Evolutionary conservation across 371 early-diverging fungal species (phyloP), one percentile per base, ranked within the genome.

Genomic region (Massospora cicadina): DNA sequence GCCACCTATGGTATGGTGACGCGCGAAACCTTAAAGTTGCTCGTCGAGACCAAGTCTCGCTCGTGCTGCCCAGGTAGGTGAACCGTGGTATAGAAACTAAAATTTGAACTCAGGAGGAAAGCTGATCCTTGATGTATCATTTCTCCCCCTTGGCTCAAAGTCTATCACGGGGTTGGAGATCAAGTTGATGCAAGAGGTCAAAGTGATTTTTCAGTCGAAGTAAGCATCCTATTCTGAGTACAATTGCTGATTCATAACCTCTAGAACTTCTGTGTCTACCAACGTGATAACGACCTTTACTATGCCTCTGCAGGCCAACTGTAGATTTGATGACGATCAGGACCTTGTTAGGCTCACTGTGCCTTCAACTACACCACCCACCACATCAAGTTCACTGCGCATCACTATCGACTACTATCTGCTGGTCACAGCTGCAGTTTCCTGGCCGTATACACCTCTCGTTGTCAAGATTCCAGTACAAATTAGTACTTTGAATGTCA

Each of bases 401-500:
- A 54, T 63, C 27, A 2, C 24, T 53, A 21, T 63, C 5, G 55
- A 5, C 28, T 63, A 63, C 26, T 10, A 63, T 54, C 30, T 63
- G 24, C 26, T 63, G 21, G 55, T 63, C 7, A 54, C 2, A 10
- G 63, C 63, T 1, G 30, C n/a, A 13, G 63, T 63, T 12, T 43
- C 63, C 21, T 63, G 63, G 63, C 55, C 63, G 17, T 54, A 54
- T 30, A 26, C 55, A 1, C 63, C 63, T 7, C 55, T 63, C 13
- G 2, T 5, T 2, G 21, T 63, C 2, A 29, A 63, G 26, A 23
- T 63, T 26, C 63, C 63, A 3, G 27, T 63, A 12, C 63, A 63
- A 27, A 63, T 63, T 24, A 55, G 55, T 24, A 63, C 63, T 13
- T 26, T 63, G 24, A 63, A 63, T 27, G 54, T 63, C 17, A 63